phyloP scores from a whole-genome alignment of 23 red algal species.

The Gracilaria gracilis region DNA sequence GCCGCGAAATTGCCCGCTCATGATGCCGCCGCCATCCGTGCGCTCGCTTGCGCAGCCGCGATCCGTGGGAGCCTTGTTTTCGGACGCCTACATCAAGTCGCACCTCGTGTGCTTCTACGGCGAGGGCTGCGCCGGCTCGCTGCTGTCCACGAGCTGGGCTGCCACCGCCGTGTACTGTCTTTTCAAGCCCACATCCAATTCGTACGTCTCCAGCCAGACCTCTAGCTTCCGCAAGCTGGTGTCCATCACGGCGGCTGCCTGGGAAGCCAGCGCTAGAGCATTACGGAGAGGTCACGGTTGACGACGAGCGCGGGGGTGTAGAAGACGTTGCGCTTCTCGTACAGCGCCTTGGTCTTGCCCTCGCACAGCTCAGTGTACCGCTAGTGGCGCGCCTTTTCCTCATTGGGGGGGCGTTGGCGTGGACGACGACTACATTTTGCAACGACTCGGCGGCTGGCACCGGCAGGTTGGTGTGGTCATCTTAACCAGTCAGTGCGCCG shows the following conservation, averaged over 20 bases:
- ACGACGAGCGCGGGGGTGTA: slow-evolving; percentile 91
- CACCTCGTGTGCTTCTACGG: slow-evolving; percentile 13
- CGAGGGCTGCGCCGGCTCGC: slow-evolving; percentile 56
- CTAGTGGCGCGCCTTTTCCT: no score
- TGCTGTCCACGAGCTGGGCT: slow-evolving; percentile 51
- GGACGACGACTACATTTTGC: neutral
- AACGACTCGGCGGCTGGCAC: neutral
- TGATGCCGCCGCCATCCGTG: neutral
- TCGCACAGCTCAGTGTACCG: slow-evolving; percentile 67
- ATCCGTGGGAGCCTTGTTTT: neutral
- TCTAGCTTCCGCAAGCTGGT: neutral
- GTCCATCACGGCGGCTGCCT: slow-evolving; percentile 7
- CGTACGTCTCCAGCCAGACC: neutral
- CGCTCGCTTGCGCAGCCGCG: neutral
- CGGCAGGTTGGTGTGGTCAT: neutral
- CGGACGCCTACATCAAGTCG: neutral
- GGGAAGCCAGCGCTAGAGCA: slow-evolving; percentile 66
- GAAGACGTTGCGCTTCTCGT: no score
- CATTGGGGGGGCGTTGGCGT: neutral
- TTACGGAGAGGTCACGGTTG: slow-evolving; percentile 94
- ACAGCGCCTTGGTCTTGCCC: slow-evolving; percentile 73
- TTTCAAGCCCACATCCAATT: slow-evolving; percentile 9
- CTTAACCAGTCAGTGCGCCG: neutral
- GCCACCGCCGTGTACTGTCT: slow-evolving; percentile 74
- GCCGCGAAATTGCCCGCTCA: no score